Evolutionary conservation across 805 yeast genomes (phyloP), one percentile per base, ranked within the genome.

Genomic region (Allodekkera sacchari): DNA sequence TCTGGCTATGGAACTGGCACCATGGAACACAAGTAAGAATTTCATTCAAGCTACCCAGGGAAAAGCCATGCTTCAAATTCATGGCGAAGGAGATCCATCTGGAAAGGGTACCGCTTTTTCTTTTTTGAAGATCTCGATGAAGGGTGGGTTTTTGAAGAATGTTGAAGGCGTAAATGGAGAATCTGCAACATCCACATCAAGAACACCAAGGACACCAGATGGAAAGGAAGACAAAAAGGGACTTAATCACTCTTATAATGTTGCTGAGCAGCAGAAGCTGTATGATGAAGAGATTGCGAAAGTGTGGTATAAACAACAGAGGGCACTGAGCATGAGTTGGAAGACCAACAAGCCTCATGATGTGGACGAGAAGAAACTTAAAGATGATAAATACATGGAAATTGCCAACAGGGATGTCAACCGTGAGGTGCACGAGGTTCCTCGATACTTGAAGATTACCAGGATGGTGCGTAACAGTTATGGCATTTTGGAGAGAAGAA

Each of bases 1-100:
- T 30, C 59, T 83, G 22, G 87, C 84, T 42, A 95, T 85, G 43
- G 94, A 85, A 47, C 59, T 84, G 31, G 79, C 96, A 1, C 89
- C 96, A 0, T 92, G 98, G 98, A 88, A 84, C 53, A 66, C 80
- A n/a, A 77, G 96, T 0, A 69, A 85, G 38, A 92, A 92, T 55
- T 92, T 92, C 50, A 75, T 88, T 33, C 83, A 77, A 53, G 92
- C 97, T 3, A 87, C 95, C 16, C 97, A 88, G 52, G 94, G 96
- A 34, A 88, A 94, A 48, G 94, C 96, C 0, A 92, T 92, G 96
- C 66, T 92, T 26, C 96, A 87, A 50, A 71, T 92, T 17, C 84
- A 84, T 50, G 96, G 96, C 10, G 88, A 79, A 33, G 97, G 97
- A 30, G 97, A 92, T 53, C 94, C 95, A 2, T 77, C 95, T 0